These are phyloP conservation scores for Ceriops tagal DNA, from an alignment of 345 rosid species.

Conservation along the genomic window DNA sequence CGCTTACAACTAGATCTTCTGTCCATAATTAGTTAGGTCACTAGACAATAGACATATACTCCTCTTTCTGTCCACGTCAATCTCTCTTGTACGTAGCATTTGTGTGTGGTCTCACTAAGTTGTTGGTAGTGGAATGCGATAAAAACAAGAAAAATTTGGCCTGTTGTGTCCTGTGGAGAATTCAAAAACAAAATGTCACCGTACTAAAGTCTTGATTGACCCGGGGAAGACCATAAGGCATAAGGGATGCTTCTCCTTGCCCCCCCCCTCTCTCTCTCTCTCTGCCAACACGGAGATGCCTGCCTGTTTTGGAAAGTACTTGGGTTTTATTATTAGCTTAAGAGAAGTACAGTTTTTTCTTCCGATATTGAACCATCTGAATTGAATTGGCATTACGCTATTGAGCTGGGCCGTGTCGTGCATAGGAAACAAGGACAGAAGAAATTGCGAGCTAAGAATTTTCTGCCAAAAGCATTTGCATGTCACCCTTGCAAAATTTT, in stretches of 20 bases:
- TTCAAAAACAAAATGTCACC: background rate
- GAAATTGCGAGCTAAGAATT: background rate
- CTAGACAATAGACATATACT: background rate
- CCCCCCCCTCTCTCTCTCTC: no score
- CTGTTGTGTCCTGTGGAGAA: background rate
- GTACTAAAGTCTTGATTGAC: no score
- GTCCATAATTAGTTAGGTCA: slow-evolving; percentile 25
- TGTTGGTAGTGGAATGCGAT: slow-evolving; percentile 10
- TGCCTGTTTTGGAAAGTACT: no score
- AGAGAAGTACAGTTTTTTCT: background rate
- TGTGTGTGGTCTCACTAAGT: slow-evolving; percentile 4
- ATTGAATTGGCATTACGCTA: background rate
- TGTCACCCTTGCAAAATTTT: no score
- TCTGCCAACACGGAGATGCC: no score
- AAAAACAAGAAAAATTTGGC: slow-evolving; percentile 5
- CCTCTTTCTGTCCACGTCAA: background rate
- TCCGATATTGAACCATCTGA: background rate
- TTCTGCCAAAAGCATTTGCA: background rate
- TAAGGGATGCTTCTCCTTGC: no score
- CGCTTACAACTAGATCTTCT: slow-evolving; percentile 70
- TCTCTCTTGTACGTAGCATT: slow-evolving; percentile 3
- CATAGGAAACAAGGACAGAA: slow-evolving; percentile 12
- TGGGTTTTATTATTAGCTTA: background rate
- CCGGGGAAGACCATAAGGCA: no score
- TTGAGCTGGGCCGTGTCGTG: background rate